Base-by-base conservation (phyloP, 2,329 filamentous ascomycete genomes). In the Epichloe uncinata region DNA sequence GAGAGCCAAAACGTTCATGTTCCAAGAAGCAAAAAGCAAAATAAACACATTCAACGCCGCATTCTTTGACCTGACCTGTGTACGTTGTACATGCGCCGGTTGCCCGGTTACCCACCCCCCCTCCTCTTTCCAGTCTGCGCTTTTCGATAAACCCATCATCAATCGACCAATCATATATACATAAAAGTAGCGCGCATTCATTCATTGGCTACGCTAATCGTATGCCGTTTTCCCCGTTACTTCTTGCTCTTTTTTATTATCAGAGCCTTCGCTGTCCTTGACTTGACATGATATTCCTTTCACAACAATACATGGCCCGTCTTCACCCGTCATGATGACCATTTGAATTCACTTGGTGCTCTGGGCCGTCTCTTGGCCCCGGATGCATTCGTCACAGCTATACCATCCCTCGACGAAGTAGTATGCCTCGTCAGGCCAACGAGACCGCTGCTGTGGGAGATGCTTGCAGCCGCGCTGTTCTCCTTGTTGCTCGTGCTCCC, bases 401-500 rank as follows among this genome's bases (percentile, higher is more conserved):
- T 42, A 40, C 30, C 44, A 16, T 57, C 54, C 16, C 49, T 38
- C 26, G 50, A 50, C 5, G 47, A 46, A 2, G 20, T 22, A 2
- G 20, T 22, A 1, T 43, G 50, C 6, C 42, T 40, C 5, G 50
- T 40, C 15, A 42, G 20, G 15, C 47, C 34, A 9, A 20, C 40
- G n/a, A 16, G 16, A 11, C 44, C 18, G 35, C 45, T 41, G 45
- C 22, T 22, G n/a, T 40, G 13, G 15, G 45, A 18, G 13, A 36
- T 15, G 33, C 33, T 30, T 16, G 30, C 20, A 22, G 9, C 15
- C 13, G 22, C 50, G 41, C 45, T 53, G 50, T 68, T 68, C 55
- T 70, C 66, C 57, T 68, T 69, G 56, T 68, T 66, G 51, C 69
- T 67, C 46, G 64, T 49, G 48, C 61, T 65, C 60, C 68, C 69